These are phyloP conservation scores for Jacaranda mimosifolia DNA, from an alignment of 257 asterid species.

Conservation along the genomic window DNA sequence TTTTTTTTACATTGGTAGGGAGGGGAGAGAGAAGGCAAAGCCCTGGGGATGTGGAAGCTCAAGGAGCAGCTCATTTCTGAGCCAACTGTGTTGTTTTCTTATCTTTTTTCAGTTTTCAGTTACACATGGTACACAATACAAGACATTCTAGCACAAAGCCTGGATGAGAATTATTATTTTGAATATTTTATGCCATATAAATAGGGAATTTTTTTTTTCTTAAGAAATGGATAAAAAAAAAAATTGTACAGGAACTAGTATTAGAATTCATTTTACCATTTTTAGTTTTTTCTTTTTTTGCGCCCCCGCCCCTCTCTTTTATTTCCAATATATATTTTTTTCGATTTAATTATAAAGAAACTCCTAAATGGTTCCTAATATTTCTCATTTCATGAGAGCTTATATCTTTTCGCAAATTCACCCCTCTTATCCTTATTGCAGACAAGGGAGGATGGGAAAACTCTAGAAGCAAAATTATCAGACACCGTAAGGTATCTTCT, in stretches of 20 bases:
- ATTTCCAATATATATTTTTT: no score
- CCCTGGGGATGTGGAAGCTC: conserved; percentile 59
- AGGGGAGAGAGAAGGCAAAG: conserved; percentile 60
- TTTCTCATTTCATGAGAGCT: no score
- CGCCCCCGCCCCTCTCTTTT: no score
- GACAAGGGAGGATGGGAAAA: neutral
- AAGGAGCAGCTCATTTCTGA: conserved; percentile 67
- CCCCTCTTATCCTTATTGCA: no score
- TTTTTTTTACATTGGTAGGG: conserved; percentile 33
- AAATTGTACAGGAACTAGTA: no score
- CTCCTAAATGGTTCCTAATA: no score
- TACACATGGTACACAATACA: conserved; percentile 28
- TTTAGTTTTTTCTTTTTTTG: no score
- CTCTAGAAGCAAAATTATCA: conserved; percentile 24
- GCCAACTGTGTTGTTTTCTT: conserved; percentile 47
- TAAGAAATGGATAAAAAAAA: neutral
- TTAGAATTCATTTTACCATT: no score
- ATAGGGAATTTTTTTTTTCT: neutral
- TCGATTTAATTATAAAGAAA: no score
- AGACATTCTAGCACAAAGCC: neutral
- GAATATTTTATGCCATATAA: neutral
- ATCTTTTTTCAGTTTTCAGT: conserved; percentile 36
- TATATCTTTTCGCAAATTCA: no score
- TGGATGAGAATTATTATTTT: neutral
- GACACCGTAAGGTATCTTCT: conserved; percentile 15